Conservation (phyloP, 805 yeast genomes). For the Kuraishia piskuri region DNA sequence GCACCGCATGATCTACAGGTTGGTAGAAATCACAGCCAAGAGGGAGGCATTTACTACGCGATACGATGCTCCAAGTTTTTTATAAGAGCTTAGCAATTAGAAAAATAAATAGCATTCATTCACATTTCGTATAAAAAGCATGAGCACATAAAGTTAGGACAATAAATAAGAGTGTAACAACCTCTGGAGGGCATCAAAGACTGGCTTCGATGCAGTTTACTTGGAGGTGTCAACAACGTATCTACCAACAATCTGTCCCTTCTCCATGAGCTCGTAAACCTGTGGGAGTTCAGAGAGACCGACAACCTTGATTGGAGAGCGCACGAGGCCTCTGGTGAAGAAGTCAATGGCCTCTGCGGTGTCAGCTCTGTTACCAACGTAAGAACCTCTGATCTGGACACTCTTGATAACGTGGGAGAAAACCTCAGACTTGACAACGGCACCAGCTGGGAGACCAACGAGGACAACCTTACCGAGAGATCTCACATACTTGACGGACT, state of each 20-base stretch:
- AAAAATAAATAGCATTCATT: neutral
- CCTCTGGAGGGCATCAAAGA: neutral
- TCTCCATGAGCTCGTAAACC: constrained; percentile 47
- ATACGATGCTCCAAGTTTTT: constrained; percentile 15
- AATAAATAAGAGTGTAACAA: neutral
- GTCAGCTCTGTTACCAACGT: constrained; percentile 56
- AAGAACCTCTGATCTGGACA: constrained; percentile 45
- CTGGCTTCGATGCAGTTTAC: constrained; percentile 13
- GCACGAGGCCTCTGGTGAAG: constrained; percentile 1
- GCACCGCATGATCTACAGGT: too few relatives aligned
- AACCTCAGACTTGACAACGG: constrained; percentile 42
- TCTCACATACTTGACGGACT: constrained; percentile 32
- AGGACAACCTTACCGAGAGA: constrained; percentile 51
- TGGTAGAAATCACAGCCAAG: neutral
- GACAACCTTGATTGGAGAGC: constrained; percentile 45
- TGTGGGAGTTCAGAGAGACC: constrained; percentile 40
- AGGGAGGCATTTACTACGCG: neutral
- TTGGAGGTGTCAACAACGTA: constrained; percentile 52
- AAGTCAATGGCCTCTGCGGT: constrained; percentile 43
- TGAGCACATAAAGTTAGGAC: neutral
- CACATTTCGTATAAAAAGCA: neutral
- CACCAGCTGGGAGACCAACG: constrained; percentile 58
- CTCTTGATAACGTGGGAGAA: constrained; percentile 48
- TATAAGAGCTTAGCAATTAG: too few relatives aligned
- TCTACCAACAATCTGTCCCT: constrained; percentile 56